These are phyloP conservation scores for Ceratobasidium sp. DNA, from an alignment of 1,284 basidiomycete genomes.

Conservation along the genomic window DNA sequence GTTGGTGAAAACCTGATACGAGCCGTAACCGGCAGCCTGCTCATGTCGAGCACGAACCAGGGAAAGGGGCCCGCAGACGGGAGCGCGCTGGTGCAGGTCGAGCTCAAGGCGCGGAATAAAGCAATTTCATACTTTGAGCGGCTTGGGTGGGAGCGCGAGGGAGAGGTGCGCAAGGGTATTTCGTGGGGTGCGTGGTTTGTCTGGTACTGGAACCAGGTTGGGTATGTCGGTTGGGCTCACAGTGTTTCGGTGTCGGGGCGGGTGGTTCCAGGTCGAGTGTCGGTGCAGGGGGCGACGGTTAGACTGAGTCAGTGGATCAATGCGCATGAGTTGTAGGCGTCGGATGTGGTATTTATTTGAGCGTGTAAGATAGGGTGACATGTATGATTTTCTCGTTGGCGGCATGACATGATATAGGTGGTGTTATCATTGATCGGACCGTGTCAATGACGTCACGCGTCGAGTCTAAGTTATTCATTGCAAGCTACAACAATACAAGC, in stretches of 20 bases:
- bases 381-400: no score
- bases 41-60: constrained; percentile 27
- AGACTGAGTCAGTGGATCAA: constrained; percentile 35
- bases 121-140: constrained; percentile 17
- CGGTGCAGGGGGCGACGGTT: constrained; percentile 7
- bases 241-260: constrained; percentile 13
- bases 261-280: constrained; percentile 15
- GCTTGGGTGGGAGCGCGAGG: constrained; percentile 37
- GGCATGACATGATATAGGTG: background rate
- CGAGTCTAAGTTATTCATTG: no score
- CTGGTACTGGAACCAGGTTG: constrained; percentile 7
- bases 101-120: constrained; percentile 1
- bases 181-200: constrained; percentile 32
- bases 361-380: background rate
- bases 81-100: constrained; percentile 24
- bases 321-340: constrained; percentile 33
- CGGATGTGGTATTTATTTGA: background rate
- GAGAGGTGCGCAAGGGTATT: constrained; percentile 15
- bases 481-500: constrained; percentile 37
- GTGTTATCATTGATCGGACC: background rate
- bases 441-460: constrained; percentile 1
- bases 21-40: constrained; percentile 28
- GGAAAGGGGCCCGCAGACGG: constrained; percentile 9
- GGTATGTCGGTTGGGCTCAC: constrained; percentile 26
- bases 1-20: constrained; percentile 36